Evolutionary conservation across 2,329 filamentous ascomycete species (phyloP).

Genomic region (Apiospora phragmitis): DNA sequence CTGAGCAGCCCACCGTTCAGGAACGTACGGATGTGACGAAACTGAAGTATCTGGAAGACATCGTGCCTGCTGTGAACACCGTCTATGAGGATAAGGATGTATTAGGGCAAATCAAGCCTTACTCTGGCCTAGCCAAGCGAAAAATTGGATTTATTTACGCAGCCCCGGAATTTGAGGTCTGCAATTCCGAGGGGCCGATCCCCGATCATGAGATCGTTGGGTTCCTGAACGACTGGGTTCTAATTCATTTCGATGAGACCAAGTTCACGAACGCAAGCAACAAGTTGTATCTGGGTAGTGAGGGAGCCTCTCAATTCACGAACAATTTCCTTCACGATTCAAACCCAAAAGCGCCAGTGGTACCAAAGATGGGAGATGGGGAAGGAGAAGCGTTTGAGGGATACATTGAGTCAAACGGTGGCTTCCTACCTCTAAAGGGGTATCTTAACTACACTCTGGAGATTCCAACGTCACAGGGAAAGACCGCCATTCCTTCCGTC

Average conservation of each 20-base stretch:
- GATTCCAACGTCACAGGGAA: neutral
- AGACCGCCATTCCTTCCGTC: neutral
- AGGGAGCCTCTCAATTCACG: too few relatives aligned
- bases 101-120: too few relatives aligned
- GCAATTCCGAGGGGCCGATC: neutral
- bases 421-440: neutral
- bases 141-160: neutral
- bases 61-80: neutral
- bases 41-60: neutral
- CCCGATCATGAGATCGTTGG: neutral
- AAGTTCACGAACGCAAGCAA: neutral
- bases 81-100: neutral
- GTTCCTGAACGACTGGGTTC: neutral
- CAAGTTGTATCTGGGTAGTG: neutral
- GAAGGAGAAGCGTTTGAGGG: too few relatives aligned
- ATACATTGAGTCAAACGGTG: neutral
- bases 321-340: too few relatives aligned
- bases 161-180: neutral
- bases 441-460: neutral
- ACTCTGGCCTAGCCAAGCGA: neutral
- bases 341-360: too few relatives aligned
- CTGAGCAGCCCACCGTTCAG: neutral
- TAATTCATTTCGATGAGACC: neutral
- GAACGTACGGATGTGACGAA: too few relatives aligned
- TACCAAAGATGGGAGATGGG: too few relatives aligned